Conservation (phyloP, 768 basidiomycete genomes). For the Trametes villosa region DNA sequence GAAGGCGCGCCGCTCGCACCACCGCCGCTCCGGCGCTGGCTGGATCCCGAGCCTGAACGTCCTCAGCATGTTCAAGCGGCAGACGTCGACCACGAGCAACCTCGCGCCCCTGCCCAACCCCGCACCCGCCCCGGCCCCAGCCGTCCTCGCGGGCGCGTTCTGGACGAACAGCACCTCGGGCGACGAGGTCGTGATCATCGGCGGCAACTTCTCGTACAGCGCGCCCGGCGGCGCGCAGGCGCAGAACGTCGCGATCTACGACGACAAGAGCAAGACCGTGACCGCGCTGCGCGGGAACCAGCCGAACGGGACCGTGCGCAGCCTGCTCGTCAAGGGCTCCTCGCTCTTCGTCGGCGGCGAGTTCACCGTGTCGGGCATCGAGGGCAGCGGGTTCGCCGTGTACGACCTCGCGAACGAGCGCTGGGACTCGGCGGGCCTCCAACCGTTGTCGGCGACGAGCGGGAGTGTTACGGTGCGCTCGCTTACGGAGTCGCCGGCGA, state of each 20-base stretch:
- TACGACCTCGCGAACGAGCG: slow-evolving; percentile 72
- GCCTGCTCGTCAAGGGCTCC: slow-evolving; percentile 74
- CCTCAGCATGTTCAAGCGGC: slow-evolving; percentile 55
- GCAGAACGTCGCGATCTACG: slow-evolving; percentile 72
- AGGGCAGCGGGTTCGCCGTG: slow-evolving; percentile 71
- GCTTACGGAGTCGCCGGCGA: slow-evolving; percentile 63
- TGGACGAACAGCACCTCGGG: slow-evolving; percentile 79
- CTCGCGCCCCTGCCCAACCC: slow-evolving; percentile 57
- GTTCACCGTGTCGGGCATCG: slow-evolving; percentile 64
- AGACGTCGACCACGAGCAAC: slow-evolving; percentile 41
- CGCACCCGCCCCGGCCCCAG: slow-evolving; percentile 68
- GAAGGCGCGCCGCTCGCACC: slow-evolving; percentile 45
- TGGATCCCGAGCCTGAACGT: slow-evolving; percentile 54
- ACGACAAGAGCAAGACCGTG: slow-evolving; percentile 53
- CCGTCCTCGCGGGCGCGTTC: slow-evolving; percentile 85
- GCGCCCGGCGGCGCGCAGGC: slow-evolving; percentile 44
- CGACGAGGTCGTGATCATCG: slow-evolving; percentile 75
- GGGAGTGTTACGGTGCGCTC: slow-evolving; percentile 69
- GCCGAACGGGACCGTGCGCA: slow-evolving; percentile 74
- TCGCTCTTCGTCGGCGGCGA: slow-evolving; percentile 84
- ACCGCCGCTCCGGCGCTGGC: slow-evolving; percentile 39
- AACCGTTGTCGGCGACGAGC: slow-evolving; percentile 63
- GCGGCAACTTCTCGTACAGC: slow-evolving; percentile 85
- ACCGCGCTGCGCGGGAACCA: slow-evolving; percentile 62
- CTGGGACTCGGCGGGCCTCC: slow-evolving; percentile 65